phyloP scores from a whole-genome alignment of 805 yeast species.

The Ogataea trehalophila region DNA sequence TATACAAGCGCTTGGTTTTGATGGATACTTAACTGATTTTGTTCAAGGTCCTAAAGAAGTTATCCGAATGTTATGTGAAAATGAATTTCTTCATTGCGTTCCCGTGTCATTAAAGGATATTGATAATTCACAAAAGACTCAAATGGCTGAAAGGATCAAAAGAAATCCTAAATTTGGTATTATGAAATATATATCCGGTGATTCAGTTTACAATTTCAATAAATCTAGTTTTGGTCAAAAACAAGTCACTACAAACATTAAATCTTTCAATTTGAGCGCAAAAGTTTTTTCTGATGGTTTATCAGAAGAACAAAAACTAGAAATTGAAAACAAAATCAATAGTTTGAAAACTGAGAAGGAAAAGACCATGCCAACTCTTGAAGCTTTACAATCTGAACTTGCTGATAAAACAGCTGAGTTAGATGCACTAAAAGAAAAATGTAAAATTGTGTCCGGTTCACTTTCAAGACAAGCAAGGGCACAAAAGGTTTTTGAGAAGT shows the following conservation, averaged over 20 bases:
- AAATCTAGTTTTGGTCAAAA: constrained; percentile 62
- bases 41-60: constrained; percentile 71
- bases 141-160: constrained; percentile 29
- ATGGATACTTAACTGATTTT: constrained; percentile 70
- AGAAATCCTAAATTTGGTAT: constrained; percentile 41
- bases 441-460: neutral
- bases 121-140: constrained; percentile 33
- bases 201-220: constrained; percentile 42
- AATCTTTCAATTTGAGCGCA: constrained; percentile 18
- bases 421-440: neutral
- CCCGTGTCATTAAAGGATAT: constrained; percentile 58
- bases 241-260: constrained; percentile 45
- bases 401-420: neutral
- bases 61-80: constrained; percentile 62
- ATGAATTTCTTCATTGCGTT: constrained; percentile 43
- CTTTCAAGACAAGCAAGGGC: neutral
- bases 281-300: constrained; percentile 32
- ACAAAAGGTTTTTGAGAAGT: constrained; percentile 1
- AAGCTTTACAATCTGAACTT: neutral
- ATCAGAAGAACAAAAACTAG: constrained; percentile 23
- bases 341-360: constrained; percentile 4
- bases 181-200: constrained; percentile 56
- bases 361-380: constrained; percentile 7
- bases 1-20: constrained; percentile 59
- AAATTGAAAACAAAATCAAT: constrained; percentile 14